These are phyloP conservation scores for Haplosporangium sp. DNA, from an alignment of 371 early-diverging fungal genomes.

Conservation along the genomic window DNA sequence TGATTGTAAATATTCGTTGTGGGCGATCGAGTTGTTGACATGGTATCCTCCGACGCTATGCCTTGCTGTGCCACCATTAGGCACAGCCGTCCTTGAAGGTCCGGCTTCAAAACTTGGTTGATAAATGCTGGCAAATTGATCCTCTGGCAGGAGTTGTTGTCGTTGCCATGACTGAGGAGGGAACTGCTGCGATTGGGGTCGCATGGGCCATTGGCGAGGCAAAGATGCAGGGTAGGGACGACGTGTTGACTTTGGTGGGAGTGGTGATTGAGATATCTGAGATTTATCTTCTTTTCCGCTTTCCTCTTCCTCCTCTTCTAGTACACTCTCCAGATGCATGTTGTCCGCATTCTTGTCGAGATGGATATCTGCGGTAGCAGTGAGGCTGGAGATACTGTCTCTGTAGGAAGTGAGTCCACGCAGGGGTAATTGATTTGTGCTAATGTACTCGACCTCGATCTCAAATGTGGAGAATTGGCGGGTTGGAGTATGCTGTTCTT, in stretches of 20 bases:
- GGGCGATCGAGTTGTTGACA: conserved; percentile 18
- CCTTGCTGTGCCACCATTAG: not conserved
- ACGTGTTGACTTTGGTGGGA: not conserved
- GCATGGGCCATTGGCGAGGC: conserved; percentile 10
- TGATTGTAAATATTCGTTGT: conserved; percentile 17
- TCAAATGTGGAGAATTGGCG: conserved; percentile 34
- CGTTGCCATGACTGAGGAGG: conserved; percentile 2
- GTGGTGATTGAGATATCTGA: not conserved
- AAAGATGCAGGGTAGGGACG: conserved; percentile 9
- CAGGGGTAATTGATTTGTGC: conserved; percentile 12
- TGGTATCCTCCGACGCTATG: conserved; percentile 14
- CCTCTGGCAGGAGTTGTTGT: conserved; percentile 10
- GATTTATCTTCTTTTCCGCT: not conserved
- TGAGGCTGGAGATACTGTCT: not conserved
- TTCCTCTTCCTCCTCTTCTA: conserved; percentile 20
- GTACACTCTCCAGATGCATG: conserved; percentile 8
- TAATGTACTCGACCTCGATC: conserved; percentile 51
- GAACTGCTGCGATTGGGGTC: conserved; percentile 10
- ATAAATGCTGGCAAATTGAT: conserved; percentile 5
- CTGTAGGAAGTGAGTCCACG: not conserved
- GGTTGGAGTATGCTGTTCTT: conserved; percentile 1
- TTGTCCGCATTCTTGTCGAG: not conserved
- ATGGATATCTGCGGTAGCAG: not conserved
- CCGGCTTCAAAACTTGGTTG: not conserved
- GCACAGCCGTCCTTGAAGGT: not conserved